phyloP scores from a whole-genome alignment of 2,329 filamentous ascomycete genomes.

The Pseudogymnoascus sp. region DNA sequence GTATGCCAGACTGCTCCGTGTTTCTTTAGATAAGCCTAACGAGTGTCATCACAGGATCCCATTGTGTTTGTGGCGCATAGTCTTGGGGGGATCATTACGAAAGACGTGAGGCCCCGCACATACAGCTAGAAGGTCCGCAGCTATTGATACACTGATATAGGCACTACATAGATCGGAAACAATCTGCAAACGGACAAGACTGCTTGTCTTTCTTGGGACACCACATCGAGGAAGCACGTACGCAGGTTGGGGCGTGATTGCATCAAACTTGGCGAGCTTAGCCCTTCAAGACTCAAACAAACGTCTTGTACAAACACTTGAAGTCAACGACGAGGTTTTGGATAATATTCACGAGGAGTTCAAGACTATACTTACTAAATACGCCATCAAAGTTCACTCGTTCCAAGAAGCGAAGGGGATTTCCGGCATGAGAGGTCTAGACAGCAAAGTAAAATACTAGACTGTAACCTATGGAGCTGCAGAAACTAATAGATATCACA shows the following conservation, averaged over 20 bases:
- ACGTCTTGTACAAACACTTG: conserved; percentile 26
- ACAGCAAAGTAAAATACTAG: conserved; percentile 25
- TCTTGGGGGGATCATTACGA: too few relatives aligned
- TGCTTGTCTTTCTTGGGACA: conserved; percentile 35
- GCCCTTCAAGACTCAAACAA: conserved; percentile 32
- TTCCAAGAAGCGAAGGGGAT: conserved; percentile 33
- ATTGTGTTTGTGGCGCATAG: too few relatives aligned
- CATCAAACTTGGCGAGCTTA: conserved; percentile 28
- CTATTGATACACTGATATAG: conserved; percentile 17
- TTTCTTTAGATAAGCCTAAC: not conserved
- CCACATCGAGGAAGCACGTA: conserved; percentile 32
- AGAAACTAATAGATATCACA: not conserved
- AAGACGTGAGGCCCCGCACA: too few relatives aligned
- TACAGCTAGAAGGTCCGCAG: not conserved
- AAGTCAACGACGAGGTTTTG: conserved; percentile 32
- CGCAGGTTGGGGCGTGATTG: conserved; percentile 31
- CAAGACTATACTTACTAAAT: conserved; percentile 21
- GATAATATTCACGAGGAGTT: conserved; percentile 34
- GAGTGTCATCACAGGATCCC: too few relatives aligned
- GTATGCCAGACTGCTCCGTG: conserved; percentile 17
- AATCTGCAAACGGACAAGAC: conserved; percentile 25
- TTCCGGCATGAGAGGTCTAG: conserved; percentile 30
- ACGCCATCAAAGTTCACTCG: conserved; percentile 32
- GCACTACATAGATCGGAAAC: conserved; percentile 28
- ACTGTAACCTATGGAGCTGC: not conserved